A percentile compares a stretch with the other conserved stretches of the same genome.
phyloP scores from a whole-genome alignment of 768 basidiomycete species.

The Naematelia encephala region DNA sequence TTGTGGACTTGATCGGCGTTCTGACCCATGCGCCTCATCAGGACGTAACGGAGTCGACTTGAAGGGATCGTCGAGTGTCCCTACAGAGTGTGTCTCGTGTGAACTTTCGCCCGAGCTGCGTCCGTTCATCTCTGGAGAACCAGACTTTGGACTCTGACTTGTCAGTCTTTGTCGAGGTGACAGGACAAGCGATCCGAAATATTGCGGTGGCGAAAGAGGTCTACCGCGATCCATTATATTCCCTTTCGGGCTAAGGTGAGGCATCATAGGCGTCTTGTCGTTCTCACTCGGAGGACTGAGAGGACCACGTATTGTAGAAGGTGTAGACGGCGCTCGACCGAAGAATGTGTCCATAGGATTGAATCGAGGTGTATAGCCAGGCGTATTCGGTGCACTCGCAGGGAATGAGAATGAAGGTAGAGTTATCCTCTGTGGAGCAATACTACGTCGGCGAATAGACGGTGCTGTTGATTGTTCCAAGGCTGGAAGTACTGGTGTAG shows the following conservation, averaged over 20 bases:
- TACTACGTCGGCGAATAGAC: background rate
- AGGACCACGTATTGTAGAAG: slow-evolving; percentile 3
- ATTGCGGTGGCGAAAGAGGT: slow-evolving; percentile 34
- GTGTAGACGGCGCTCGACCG: slow-evolving; percentile 16
- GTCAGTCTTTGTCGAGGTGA: background rate
- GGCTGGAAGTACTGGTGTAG: slow-evolving; percentile 1
- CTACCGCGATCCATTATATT: slow-evolving; percentile 34
- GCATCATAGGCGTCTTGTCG: slow-evolving; percentile 4
- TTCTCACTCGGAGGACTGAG: slow-evolving; percentile 4
- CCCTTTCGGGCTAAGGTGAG: background rate
- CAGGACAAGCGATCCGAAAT: slow-evolving; percentile 15
- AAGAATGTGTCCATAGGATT: slow-evolving; percentile 38
- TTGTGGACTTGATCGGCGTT: too few species aligned
- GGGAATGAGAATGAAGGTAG: slow-evolving; percentile 26
- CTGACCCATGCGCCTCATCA: too few species aligned
- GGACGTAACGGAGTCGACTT: too few species aligned
- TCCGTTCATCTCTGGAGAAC: background rate
- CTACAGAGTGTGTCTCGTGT: too few species aligned
- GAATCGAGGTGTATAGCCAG: slow-evolving; percentile 20
- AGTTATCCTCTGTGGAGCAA: slow-evolving; percentile 23
- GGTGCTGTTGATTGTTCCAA: background rate
- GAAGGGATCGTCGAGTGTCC: too few species aligned
- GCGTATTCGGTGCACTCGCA: slow-evolving; percentile 6
- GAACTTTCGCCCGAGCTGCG: background rate
- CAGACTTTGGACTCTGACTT: background rate